Evolutionary conservation across 305 asterid genomes (phyloP).

Genomic region (Salvia sclarea): DNA sequence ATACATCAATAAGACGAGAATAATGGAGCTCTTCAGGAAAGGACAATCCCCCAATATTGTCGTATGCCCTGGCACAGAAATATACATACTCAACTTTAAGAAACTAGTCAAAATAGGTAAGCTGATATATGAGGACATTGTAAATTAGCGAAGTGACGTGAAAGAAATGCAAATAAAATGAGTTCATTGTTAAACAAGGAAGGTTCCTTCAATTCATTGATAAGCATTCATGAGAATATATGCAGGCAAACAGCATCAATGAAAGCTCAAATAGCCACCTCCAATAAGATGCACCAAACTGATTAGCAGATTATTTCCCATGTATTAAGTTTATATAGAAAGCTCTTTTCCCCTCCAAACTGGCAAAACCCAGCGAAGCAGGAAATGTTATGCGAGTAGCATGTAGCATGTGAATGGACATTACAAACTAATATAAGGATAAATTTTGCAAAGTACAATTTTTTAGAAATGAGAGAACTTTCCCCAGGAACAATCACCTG

Average conservation of each 20-base stretch:
- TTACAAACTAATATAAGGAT: too few species aligned
- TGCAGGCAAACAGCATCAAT: neutral
- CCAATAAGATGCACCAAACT: neutral
- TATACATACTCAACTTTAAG: too few species aligned
- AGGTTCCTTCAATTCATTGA: neutral
- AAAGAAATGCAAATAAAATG: neutral
- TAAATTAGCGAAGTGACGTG: too few species aligned
- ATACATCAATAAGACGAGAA: neutral
- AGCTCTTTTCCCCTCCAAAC: neutral
- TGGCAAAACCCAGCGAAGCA: neutral
- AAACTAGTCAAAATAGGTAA: neutral
- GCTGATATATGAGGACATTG: neutral
- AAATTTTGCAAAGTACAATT: conserved; percentile 4
- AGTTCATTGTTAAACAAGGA: neutral
- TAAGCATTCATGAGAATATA: neutral
- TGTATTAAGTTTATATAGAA: neutral
- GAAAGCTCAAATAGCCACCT: neutral
- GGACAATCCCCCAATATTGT: neutral
- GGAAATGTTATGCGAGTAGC: neutral
- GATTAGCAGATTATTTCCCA: neutral
- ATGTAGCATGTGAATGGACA: neutral
- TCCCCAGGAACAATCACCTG: conserved; percentile 33
- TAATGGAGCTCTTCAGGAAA: neutral
- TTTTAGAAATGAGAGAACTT: neutral
- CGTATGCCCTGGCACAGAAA: neutral